Evolutionary conservation across 495 filamentous ascomycete species (phyloP).

Genomic region (Podospora appendiculata): DNA sequence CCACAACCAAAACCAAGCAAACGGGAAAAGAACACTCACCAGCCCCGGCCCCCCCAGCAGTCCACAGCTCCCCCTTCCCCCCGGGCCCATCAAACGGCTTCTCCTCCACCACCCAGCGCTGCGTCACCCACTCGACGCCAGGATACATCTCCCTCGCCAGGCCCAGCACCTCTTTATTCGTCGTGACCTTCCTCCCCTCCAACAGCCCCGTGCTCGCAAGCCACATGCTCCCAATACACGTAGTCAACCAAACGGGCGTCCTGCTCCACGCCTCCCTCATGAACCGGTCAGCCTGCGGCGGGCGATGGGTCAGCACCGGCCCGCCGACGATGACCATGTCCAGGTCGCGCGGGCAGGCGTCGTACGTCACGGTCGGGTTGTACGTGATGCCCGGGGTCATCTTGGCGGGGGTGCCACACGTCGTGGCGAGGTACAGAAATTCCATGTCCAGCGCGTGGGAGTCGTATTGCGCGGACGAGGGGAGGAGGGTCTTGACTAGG

Average conservation of each 20-base stretch:
- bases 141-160: conserved; percentile 7
- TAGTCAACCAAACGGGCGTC: conserved; percentile 18
- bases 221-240: conserved; percentile 17
- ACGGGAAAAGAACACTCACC: conserved; percentile 6
- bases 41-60: conserved; percentile 13
- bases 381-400: conserved; percentile 7
- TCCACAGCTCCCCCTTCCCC: conserved; percentile 20
- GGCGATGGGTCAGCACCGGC: conserved; percentile 12
- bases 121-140: conserved; percentile 10
- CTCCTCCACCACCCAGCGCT: conserved; percentile 18
- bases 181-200: conserved; percentile 11
- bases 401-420: conserved; percentile 8
- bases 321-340: conserved; percentile 16
- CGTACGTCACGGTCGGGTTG: conserved; percentile 13
- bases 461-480: neutral
- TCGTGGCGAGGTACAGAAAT: conserved; percentile 16
- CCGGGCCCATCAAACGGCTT: conserved; percentile 6
- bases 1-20: neutral
- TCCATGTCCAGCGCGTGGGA: conserved; percentile 11
- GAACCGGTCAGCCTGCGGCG: conserved; percentile 10
- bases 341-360: conserved; percentile 16
- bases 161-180: conserved; percentile 9
- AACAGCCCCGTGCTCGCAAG: conserved; percentile 11
- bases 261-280: conserved; percentile 15
- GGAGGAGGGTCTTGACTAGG: conserved; percentile 1